A percentile compares a stretch with the other conserved stretches of the same genome.
Conservation (phyloP, 2,329 filamentous ascomycete genomes). For the Clonostachys rhizophaga region DNA sequence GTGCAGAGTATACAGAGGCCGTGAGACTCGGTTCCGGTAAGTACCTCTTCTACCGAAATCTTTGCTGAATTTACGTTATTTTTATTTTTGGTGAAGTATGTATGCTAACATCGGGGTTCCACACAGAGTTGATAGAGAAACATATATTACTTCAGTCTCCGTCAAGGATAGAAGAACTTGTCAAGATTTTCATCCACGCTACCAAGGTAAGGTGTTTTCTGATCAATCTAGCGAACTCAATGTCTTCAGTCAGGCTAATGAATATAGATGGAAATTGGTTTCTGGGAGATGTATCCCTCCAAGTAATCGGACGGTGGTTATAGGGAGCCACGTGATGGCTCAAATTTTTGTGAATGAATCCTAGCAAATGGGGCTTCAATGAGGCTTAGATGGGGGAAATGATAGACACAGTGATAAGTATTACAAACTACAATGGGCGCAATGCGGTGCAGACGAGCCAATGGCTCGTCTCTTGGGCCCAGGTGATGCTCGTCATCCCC, state of each 20-base stretch:
- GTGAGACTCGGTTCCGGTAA: conserved; percentile 66
- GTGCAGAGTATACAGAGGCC: conserved; percentile 71
- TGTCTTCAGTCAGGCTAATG: background rate
- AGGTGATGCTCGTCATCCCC: too few species aligned
- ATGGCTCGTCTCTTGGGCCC: too few species aligned
- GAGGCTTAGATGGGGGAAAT: too few species aligned
- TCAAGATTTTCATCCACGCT: conserved; percentile 81
- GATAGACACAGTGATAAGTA: too few species aligned
- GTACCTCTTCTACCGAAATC: conserved; percentile 11
- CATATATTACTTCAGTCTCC: conserved; percentile 71
- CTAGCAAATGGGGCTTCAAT: too few species aligned
- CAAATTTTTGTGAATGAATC: too few species aligned
- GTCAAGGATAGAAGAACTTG: conserved; percentile 72
- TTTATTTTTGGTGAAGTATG: too few species aligned
- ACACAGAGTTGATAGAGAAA: conserved; percentile 66
- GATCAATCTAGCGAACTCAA: background rate
- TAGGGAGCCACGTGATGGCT: too few species aligned
- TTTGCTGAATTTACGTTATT: background rate
- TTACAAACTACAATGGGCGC: too few species aligned
- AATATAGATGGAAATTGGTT: conserved; percentile 45
- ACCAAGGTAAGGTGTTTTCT: conserved; percentile 57
- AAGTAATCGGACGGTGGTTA: conserved; percentile 6
- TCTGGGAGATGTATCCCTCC: conserved; percentile 49
- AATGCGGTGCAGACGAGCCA: too few species aligned
- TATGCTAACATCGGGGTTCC: background rate